Evolutionary conservation across 805 yeast genomes (phyloP), one percentile per base, ranked within the genome.

Genomic region (Starmerella vaccinii): DNA sequence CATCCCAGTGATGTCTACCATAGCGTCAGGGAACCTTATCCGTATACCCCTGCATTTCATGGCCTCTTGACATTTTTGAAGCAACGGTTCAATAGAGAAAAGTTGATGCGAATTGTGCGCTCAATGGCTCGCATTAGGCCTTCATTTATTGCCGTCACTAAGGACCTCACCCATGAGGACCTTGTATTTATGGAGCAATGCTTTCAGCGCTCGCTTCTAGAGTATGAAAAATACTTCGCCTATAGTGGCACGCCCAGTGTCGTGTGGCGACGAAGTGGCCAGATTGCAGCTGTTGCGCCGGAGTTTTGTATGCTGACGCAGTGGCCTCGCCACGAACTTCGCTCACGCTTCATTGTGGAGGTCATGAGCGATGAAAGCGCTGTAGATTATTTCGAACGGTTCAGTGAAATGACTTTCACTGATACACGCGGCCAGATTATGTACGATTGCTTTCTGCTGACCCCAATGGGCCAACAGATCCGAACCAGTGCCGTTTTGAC

Each of bases 221-320:
- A 94, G 54, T 90, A 88, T 64, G 89, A 87, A 53, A 84, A 82
- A 64, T 84, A 85, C 63, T 83, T 92, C 35, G 74, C 80, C 21
- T 79, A 84, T 19, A 79, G 87, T 30, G 97, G 97, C 0, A 90
- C 97, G 0, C 97, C 97, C 2, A 88, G 96, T 0, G 76, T 90
- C 21, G 90, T 88, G 3, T 90, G 97, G 97, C 72, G 98, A 57
- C 74, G 97, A 48, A 88, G 96, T 1, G 95, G 96, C 8, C 95
- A 90, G 65, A 84, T 90, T 12, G 92, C 95, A 0, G 90, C 89
- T 53, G 95, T 89, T 2, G 95, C 95, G n/a, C 84, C 84, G 57
- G 97, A 90, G 65, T 90, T 90, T 64, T 82, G 92, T 58, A 77
- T 85, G 16, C 70, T 90, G 18, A 87, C 97, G 0, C 97, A 97